Conservation (phyloP, 2,329 filamentous ascomycete species). For the Aspergillus latus region DNA sequence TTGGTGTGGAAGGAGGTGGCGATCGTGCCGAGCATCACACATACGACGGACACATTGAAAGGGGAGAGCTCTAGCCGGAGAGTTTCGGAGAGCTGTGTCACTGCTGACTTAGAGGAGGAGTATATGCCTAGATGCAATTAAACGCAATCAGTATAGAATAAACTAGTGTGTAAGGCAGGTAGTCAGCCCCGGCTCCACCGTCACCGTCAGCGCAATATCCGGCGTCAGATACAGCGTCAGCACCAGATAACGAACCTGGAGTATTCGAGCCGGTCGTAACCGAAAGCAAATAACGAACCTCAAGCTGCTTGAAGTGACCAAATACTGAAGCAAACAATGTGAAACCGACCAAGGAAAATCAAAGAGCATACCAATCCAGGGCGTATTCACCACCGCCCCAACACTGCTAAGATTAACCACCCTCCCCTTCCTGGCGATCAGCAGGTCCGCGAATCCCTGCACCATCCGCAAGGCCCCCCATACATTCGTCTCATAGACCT, state of each 20-base stretch:
- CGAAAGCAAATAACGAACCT: not conserved
- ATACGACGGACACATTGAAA: constrained; percentile 1
- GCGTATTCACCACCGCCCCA: not conserved
- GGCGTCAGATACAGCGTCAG: no score
- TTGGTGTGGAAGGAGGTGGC: no score
- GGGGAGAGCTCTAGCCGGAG: constrained; percentile 10
- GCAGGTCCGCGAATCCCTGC: constrained; percentile 36
- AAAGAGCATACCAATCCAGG: constrained; percentile 8
- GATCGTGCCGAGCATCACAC: constrained; percentile 1
- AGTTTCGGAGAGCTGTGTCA: constrained; percentile 1
- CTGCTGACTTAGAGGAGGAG: not conserved
- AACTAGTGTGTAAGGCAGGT: no score
- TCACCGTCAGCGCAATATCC: no score
- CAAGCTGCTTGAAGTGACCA: not conserved
- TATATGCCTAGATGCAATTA: constrained; percentile 1
- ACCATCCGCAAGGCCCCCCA: constrained; percentile 35
- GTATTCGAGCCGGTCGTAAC: no score
- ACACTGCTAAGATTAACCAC: constrained; percentile 10
- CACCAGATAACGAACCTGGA: no score
- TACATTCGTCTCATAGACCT: constrained; percentile 38
- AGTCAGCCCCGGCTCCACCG: no score
- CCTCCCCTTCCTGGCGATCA: constrained; percentile 14
- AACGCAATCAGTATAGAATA: no score
- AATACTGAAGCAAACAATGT: not conserved
- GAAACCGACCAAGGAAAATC: no score